These are phyloP conservation scores for Monosporascus sp. DNA, from an alignment of 2,329 filamentous ascomycete species.

Conservation along the genomic window DNA sequence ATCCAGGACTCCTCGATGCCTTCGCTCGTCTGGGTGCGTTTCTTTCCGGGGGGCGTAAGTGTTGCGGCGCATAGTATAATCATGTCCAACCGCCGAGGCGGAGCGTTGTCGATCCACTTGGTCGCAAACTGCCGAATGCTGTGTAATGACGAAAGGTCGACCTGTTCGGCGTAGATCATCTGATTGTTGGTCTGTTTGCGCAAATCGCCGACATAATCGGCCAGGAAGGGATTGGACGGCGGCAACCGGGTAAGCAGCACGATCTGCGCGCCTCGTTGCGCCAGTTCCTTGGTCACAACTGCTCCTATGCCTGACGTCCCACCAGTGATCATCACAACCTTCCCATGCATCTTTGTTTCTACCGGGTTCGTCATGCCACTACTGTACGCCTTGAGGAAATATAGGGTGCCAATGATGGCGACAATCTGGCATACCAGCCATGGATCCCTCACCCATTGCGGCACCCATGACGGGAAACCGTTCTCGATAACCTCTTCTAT, in stretches of 20 bases:
- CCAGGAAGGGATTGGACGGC: slow-evolving; percentile 78
- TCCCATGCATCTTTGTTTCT: slow-evolving; percentile 85
- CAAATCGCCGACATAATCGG: slow-evolving; percentile 88
- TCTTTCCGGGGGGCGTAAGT: slow-evolving; percentile 62
- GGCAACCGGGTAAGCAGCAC: slow-evolving; percentile 81
- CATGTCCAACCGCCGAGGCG: slow-evolving; percentile 84
- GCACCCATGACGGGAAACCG: slow-evolving; percentile 46
- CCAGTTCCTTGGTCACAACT: slow-evolving; percentile 67
- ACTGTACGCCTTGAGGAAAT: slow-evolving; percentile 65
- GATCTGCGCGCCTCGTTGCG: slow-evolving; percentile 79
- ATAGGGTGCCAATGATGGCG: slow-evolving; percentile 33
- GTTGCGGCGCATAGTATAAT: slow-evolving; percentile 81
- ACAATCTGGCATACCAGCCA: slow-evolving; percentile 36
- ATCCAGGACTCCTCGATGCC: slow-evolving; percentile 89
- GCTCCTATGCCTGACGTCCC: slow-evolving; percentile 92
- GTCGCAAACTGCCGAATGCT: slow-evolving; percentile 91
- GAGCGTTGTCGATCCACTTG: slow-evolving; percentile 95
- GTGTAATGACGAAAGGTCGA: slow-evolving; percentile 82
- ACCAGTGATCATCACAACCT: slow-evolving; percentile 89
- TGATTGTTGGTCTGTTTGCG: slow-evolving; percentile 72
- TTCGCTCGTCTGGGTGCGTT: slow-evolving; percentile 61
- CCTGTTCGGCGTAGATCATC: slow-evolving; percentile 91
- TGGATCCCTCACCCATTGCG: slow-evolving; percentile 32
- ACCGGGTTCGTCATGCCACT: slow-evolving; percentile 68
- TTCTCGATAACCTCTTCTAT: slow-evolving; percentile 40